phyloP scores from a whole-genome alignment of 495 filamentous ascomycete species.

The Aspergillus homomorphus region DNA sequence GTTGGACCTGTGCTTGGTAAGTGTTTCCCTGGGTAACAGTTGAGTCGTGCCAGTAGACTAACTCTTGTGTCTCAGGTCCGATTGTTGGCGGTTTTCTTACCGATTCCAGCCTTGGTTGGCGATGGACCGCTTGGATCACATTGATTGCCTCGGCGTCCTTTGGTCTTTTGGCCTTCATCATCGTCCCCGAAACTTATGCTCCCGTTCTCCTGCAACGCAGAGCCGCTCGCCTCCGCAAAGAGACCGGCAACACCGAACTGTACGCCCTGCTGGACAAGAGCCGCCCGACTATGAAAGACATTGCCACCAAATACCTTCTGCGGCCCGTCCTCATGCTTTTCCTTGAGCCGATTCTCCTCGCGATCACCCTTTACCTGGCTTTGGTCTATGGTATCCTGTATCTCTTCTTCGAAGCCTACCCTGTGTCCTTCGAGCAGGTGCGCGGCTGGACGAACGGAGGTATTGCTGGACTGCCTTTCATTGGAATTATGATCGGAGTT shows the following conservation, averaged over 20 bases:
- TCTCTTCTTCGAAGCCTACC: conserved; percentile 61
- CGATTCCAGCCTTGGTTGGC: conserved; percentile 55
- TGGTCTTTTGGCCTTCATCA: conserved; percentile 46
- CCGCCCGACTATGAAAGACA: conserved; percentile 41
- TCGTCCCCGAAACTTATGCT: conserved; percentile 60
- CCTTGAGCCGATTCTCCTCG: conserved; percentile 58
- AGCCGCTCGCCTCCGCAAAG: conserved; percentile 54
- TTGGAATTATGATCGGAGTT: conserved; percentile 57
- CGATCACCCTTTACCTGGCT: conserved; percentile 48
- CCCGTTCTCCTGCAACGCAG: conserved; percentile 54
- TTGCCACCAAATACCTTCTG: conserved; percentile 51
- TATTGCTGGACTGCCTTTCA: conserved; percentile 55
- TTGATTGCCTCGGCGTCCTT: conserved; percentile 53
- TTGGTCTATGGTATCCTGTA: conserved; percentile 63
- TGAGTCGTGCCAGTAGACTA: conserved; percentile 1
- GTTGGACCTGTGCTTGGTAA: conserved; percentile 52
- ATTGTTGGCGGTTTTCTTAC: conserved; percentile 55
- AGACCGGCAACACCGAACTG: conserved; percentile 61
- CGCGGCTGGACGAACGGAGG: conserved; percentile 50
- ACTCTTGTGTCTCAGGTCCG: conserved; percentile 16
- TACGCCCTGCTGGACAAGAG: conserved; percentile 58
- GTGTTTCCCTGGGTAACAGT: background rate
- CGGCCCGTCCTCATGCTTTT: conserved; percentile 60
- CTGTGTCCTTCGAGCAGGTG: conserved; percentile 52
- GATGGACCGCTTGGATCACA: conserved; percentile 64